Evolutionary conservation across 2,329 filamentous ascomycete genomes (phyloP).

Genomic region (Diaporthe destruens): DNA sequence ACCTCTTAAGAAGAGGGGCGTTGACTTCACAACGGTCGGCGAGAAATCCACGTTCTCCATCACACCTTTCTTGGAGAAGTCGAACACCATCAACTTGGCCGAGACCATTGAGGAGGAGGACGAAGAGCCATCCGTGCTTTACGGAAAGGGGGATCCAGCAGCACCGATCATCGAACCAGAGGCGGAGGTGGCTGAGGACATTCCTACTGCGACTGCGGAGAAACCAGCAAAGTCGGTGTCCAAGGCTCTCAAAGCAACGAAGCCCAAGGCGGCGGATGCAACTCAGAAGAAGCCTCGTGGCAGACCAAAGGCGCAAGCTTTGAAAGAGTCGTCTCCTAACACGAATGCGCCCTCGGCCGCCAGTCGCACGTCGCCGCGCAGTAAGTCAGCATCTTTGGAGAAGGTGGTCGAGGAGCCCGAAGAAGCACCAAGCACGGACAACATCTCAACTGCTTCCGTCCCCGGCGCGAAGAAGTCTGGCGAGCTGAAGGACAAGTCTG

Average conservation of each 20-base stretch:
- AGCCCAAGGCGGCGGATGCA: slow-evolving; percentile 43
- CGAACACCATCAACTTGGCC: slow-evolving; percentile 60
- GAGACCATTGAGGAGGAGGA: slow-evolving; percentile 55
- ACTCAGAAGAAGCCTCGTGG: slow-evolving; percentile 58
- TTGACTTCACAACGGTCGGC: slow-evolving; percentile 72
- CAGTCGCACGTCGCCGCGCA: slow-evolving; percentile 47
- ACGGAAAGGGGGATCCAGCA: slow-evolving; percentile 35
- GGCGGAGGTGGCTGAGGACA: slow-evolving; percentile 28
- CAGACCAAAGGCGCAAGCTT: slow-evolving; percentile 57
- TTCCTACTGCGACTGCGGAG: slow-evolving; percentile 18
- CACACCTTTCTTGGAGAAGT: slow-evolving; percentile 88
- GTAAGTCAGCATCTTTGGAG: slow-evolving; percentile 50
- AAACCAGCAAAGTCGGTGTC: slow-evolving; percentile 37
- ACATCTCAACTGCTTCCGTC: slow-evolving; percentile 48
- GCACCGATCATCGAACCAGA: slow-evolving; percentile 40
- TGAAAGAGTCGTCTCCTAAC: slow-evolving; percentile 61
- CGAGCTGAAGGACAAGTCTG: slow-evolving; percentile 46
- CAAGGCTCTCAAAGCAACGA: slow-evolving; percentile 41
- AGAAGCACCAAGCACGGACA: slow-evolving; percentile 49
- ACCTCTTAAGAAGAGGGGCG: slow-evolving; percentile 67
- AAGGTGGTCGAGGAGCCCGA: slow-evolving; percentile 56
- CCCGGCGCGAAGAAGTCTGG: slow-evolving; percentile 50
- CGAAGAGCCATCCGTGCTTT: slow-evolving; percentile 47
- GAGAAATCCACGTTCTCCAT: slow-evolving; percentile 95
- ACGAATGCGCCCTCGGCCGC: slow-evolving; percentile 56